A percentile compares a stretch with the other conserved stretches of the same genome.
phyloP scores from a whole-genome alignment of 2,329 filamentous ascomycete genomes.

The Zymoseptoria brevis region DNA sequence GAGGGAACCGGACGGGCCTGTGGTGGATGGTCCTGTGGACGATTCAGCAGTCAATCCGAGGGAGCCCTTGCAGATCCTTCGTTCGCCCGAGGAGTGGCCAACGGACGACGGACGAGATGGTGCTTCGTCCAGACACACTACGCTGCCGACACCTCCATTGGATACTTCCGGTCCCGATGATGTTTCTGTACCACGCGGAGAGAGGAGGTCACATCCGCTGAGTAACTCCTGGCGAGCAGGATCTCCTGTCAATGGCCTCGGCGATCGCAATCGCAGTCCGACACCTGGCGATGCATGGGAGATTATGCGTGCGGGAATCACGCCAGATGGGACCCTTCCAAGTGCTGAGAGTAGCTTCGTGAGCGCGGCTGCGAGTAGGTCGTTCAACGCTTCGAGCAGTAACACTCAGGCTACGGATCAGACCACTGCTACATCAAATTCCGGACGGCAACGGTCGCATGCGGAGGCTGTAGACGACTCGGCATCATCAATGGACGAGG shows the following conservation, averaged over 20 bases:
- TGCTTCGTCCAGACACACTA: constrained; percentile 5
- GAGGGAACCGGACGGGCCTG: not conserved
- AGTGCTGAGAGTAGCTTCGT: constrained; percentile 77
- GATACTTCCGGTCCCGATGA: constrained; percentile 16
- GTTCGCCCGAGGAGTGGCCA: constrained; percentile 13
- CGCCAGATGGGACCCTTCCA: constrained; percentile 71
- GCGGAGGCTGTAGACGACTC: constrained; percentile 45
- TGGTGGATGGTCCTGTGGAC: not conserved
- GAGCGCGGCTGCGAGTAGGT: constrained; percentile 51
- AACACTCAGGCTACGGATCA: constrained; percentile 29
- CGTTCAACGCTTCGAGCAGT: constrained; percentile 33
- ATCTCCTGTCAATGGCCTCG: constrained; percentile 60
- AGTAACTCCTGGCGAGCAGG: constrained; percentile 23
- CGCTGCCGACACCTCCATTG: constrained; percentile 15
- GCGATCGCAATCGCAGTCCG: constrained; percentile 76
- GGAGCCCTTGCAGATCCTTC: constrained; percentile 13
- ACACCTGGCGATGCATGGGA: constrained; percentile 66
- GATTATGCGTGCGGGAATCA: constrained; percentile 69
- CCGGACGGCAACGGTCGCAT: constrained; percentile 26
- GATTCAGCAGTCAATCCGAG: constrained; percentile 5
- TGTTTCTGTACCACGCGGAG: constrained; percentile 2
- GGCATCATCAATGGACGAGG: constrained; percentile 46
- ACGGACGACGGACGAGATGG: constrained; percentile 1
- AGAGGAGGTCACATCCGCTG: constrained; percentile 22
- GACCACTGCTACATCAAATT: constrained; percentile 21